phyloP scores from a whole-genome alignment of 805 yeast genomes.

The Starmerella vaccinii region DNA sequence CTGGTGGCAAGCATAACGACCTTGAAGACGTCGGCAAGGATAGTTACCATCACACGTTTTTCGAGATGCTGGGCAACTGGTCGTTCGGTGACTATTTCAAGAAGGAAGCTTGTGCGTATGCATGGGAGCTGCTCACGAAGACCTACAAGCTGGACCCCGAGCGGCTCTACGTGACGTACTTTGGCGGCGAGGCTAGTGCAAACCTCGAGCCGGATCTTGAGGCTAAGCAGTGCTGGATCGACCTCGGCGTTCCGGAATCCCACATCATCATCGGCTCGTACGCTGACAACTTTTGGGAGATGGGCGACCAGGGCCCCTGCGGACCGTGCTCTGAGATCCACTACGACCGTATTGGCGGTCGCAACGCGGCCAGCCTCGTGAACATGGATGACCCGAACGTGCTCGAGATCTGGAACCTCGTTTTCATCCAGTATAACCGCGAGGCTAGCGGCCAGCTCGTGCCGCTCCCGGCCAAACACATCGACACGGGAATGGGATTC shows the following conservation, averaged over 20 bases:
- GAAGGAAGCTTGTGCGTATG: constrained; percentile 75
- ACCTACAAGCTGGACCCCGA: constrained; percentile 71
- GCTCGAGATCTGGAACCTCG: constrained; percentile 95
- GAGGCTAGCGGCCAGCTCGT: constrained; percentile 74
- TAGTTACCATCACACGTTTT: constrained; percentile 96
- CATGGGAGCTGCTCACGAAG: constrained; percentile 84
- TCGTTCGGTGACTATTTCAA: constrained; percentile 98
- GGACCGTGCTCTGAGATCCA: constrained; percentile 99
- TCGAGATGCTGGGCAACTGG: constrained; percentile 99
- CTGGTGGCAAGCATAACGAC: constrained; percentile 97
- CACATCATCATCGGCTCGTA: constrained; percentile 88
- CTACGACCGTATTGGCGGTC: constrained; percentile 95
- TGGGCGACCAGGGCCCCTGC: constrained; percentile 99
- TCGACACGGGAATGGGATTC: constrained; percentile 98
- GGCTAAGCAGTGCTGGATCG: constrained; percentile 78
- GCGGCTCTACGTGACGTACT: constrained; percentile 88
- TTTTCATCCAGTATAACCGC: constrained; percentile 92
- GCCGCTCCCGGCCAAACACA: constrained; percentile 84
- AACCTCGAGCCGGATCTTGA: constrained; percentile 91
- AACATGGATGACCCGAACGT: constrained; percentile 98
- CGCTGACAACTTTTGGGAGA: constrained; percentile 97
- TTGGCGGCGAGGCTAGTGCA: constrained; percentile 77
- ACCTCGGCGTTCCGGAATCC: constrained; percentile 79
- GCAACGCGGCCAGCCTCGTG: constrained; percentile 85
- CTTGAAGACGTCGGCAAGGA: constrained; percentile 97